Base-by-base conservation (phyloP, 345 rosid species). In the Lepidium africanum region DNA sequence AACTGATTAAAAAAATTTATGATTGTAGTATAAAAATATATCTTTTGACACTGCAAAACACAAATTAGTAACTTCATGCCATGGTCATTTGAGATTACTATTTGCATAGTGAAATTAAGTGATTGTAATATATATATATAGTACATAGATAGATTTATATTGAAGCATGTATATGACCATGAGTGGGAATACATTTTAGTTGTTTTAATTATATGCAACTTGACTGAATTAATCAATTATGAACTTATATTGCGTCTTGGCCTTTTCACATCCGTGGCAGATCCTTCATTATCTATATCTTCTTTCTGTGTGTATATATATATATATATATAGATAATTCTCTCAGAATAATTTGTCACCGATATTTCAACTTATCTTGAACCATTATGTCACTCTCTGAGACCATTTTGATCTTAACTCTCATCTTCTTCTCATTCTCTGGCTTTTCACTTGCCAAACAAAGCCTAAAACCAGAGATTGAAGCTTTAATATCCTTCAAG, bases 401-500 rank as follows among this genome's bases (percentile, higher is more conserved):
- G 15, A 67, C 46, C 30, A 74, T 61, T 55, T 41, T 45, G 62
- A 33, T 67, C 32, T n/a, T 17, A 37, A 14, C 68, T 70, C 77
- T 73, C 52, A 32, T 38, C 51, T n/a, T 67, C n/a, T 37, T 21
- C 23, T 21, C 80, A 5, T 50, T 76, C 40, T 74, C 46, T 41
- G 6, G 25, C 50, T 55, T 59, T 59, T 54, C 74, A 30, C 51
- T 52, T 46, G 83, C 86, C 4, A 74, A 59, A 64, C 45, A 70
- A 58, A 73, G 58, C 80, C 62, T 67, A 8, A 45, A 77, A 58
- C 71, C 74, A 57, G 95, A 87, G 56, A 52, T 59, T 46, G 87
- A 79, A 61, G 91, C 92, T 46, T 66, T 89, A 48, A 67, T 10
- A 30, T 86, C 86, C 39, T 89, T 92, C 86, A 86, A 84, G 71